Base-by-base conservation (phyloP, 805 yeast species). In the Lachancea cidri region DNA sequence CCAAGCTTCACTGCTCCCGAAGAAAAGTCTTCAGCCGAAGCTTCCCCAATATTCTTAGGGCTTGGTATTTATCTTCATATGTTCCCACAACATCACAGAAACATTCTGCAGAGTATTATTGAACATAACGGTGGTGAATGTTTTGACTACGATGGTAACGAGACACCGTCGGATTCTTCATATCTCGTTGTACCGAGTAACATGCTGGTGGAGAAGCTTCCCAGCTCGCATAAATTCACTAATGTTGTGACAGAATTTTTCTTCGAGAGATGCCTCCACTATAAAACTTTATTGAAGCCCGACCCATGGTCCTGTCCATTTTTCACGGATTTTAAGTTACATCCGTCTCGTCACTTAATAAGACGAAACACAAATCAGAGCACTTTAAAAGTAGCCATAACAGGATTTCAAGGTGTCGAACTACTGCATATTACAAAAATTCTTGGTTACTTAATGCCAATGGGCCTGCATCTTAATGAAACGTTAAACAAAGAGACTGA, bases 361-460 rank as follows among this genome's bases (percentile, higher is more conserved):
- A 17, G 29, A 19, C 17, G 31, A 3, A 22, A 15, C 13, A 6
- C 27, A 11, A 22, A 16, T 11, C 39, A 32, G 34, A 4, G 50
- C 55, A 34, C 33, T 38, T 17, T 60, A 49, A 38, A 47, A 63
- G 39, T 83, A 3, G 71, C 83, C 46, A 68, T 83, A 2, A 75
- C 86, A 3, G 95, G 95, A 3, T 86, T 82, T 57, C 72, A 79
- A 16, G 95, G 94, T 0, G 78, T 84, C 19, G 94, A 86, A 59
- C 63, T 78, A 14, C 63, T 84, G 32, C 95, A 86, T 61, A 55
- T 83, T 9, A 77, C 74, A 6, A 83, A 83, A 54, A 68, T 91
- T 33, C 68, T 86, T 6, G 53, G 65, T 15, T 55, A 72, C 20
- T 52, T 83, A 17, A 79, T 82, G 18, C 57, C 56, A 4, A 46